These are phyloP conservation scores for Aspergillus terreus DNA, from an alignment of 2,329 filamentous ascomycete species.

Conservation along the genomic window DNA sequence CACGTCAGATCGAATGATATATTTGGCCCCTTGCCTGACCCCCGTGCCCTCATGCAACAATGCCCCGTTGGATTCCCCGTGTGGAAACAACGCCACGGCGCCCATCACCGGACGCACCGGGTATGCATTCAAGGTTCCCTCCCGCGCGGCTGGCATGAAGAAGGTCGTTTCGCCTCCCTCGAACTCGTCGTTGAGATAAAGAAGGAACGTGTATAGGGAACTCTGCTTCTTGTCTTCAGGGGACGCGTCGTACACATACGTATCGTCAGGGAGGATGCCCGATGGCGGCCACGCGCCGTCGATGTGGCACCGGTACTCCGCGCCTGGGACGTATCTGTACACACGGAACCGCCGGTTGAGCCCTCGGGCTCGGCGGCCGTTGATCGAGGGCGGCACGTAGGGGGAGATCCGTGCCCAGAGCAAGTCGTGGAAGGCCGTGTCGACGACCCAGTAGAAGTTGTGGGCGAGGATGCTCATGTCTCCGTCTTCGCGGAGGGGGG, in stretches of 20 bases:
- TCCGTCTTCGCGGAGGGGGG: conserved; percentile 62
- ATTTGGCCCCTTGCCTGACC: conserved; percentile 63
- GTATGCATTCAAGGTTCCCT: conserved; percentile 67
- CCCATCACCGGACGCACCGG: conserved; percentile 67
- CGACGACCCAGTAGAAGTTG: conserved; percentile 71
- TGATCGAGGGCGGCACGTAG: conserved; percentile 55
- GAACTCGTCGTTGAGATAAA: conserved; percentile 70
- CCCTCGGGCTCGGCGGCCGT: conserved; percentile 57
- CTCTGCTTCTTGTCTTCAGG: conserved; percentile 59
- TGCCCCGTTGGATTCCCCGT: conserved; percentile 63
- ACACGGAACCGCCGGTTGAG: conserved; percentile 68
- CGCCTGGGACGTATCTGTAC: conserved; percentile 68
- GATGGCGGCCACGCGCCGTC: conserved; percentile 72
- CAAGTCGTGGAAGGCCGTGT: conserved; percentile 58
- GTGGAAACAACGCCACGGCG: conserved; percentile 64
- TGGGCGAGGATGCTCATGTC: conserved; percentile 65
- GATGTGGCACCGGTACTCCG: conserved; percentile 68
- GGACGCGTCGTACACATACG: conserved; percentile 65
- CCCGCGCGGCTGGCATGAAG: conserved; percentile 61
- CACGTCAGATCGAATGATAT: conserved; percentile 68
- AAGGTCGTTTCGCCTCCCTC: conserved; percentile 69
- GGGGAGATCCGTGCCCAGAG: conserved; percentile 60
- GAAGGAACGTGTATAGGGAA: conserved; percentile 65
- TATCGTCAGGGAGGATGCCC: conserved; percentile 55
- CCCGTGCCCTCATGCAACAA: conserved; percentile 68